Evolutionary conservation across 1,139 yeast genomes (phyloP).

Genomic region (Protomyces inouyei): DNA sequence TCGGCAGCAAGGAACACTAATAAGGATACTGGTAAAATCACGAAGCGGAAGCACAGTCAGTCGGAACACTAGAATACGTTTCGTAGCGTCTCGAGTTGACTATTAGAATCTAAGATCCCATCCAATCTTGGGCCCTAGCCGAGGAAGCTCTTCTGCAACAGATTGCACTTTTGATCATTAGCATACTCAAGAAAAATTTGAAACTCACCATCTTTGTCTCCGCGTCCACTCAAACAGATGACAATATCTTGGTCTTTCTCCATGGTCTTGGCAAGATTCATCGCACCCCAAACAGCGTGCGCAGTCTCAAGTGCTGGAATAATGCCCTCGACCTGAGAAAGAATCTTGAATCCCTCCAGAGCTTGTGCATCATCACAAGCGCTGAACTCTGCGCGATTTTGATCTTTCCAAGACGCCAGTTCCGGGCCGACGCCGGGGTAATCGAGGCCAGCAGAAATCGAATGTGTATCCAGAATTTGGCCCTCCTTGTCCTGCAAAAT

Average conservation of each 20-base stretch:
- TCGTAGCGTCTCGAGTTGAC: not conserved
- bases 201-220: conserved; percentile 69
- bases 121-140: conserved; percentile 79
- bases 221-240: conserved; percentile 93
- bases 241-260: conserved; percentile 72
- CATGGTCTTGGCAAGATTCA: conserved; percentile 82
- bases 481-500: conserved; percentile 89
- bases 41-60: not conserved
- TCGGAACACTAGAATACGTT: not conserved
- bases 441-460: conserved; percentile 90
- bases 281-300: conserved; percentile 90
- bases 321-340: conserved; percentile 93
- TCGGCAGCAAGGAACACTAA: conserved; percentile 41
- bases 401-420: conserved; percentile 88
- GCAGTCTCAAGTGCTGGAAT: conserved; percentile 97
- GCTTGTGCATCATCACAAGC: conserved; percentile 96
- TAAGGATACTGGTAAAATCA: not conserved
- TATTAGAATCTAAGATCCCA: conserved; percentile 91
- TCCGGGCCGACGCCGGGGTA: conserved; percentile 99
- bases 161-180: conserved; percentile 57
- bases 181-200: not conserved
- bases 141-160: conserved; percentile 90
- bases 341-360: conserved; percentile 74
- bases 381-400: conserved; percentile 83
- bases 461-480: conserved; percentile 95